phyloP scores from a whole-genome alignment of 345 rosid genomes.

The Salix brachista region DNA sequence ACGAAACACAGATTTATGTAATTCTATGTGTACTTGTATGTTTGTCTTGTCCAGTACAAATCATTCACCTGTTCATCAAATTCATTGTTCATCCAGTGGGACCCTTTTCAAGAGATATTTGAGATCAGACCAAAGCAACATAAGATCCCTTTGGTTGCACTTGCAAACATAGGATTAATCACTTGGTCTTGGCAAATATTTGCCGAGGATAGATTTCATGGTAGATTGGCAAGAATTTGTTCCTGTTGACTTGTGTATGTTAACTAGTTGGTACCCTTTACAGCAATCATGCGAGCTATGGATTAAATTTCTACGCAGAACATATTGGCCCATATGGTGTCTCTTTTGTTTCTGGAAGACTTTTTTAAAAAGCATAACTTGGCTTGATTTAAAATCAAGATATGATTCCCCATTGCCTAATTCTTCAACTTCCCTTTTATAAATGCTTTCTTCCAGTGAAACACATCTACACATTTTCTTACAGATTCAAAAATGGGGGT shows the following conservation, averaged over 20 bases:
- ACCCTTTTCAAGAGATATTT: neutral
- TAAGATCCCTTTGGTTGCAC: neutral
- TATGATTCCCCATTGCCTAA: slow-evolving; percentile 20
- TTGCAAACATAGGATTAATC: neutral
- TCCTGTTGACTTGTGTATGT: neutral
- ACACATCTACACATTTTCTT: slow-evolving; percentile 1
- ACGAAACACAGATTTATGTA: neutral
- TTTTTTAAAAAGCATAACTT: neutral
- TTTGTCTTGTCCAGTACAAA: slow-evolving; percentile 5
- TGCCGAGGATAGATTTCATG: too few species aligned
- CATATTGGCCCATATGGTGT: neutral
- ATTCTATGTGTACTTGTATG: slow-evolving; percentile 4
- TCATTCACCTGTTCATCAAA: neutral
- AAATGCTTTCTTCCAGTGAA: slow-evolving; percentile 10
- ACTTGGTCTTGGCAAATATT: too few species aligned
- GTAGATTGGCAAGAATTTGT: neutral
- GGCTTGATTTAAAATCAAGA: slow-evolving; percentile 14
- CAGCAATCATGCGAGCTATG: too few species aligned
- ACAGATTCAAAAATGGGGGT: slow-evolving; percentile 37
- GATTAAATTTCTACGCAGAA: neutral
- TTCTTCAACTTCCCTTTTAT: slow-evolving; percentile 11
- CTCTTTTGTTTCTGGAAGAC: neutral
- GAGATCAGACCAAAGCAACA: too few species aligned
- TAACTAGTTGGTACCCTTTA: too few species aligned
- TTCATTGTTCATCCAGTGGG: neutral